phyloP scores from a whole-genome alignment of 1,284 basidiomycete genomes.

The Pseudozyma thailandica region DNA sequence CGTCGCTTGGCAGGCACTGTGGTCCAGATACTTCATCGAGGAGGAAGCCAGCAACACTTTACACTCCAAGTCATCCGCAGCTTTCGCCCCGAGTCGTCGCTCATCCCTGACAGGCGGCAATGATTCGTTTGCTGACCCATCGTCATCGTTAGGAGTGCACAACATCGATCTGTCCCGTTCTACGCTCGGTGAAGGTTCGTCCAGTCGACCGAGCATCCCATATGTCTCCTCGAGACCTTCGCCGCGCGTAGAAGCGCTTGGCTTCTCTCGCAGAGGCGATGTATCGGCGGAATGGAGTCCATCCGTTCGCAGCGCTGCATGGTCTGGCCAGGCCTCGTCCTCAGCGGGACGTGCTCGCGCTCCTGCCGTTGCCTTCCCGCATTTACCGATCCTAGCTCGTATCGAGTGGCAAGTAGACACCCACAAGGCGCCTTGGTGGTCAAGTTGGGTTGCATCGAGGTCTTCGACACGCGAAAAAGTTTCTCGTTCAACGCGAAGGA shows the following conservation, averaged over 20 bases:
- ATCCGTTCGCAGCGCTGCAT: slow-evolving; percentile 26
- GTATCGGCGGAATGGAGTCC: slow-evolving; percentile 29
- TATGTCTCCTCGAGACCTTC: slow-evolving; percentile 27
- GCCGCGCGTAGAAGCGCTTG: slow-evolving; percentile 20
- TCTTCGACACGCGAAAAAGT: not conserved
- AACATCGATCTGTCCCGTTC: slow-evolving; percentile 25
- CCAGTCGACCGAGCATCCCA: slow-evolving; percentile 21
- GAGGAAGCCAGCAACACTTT: slow-evolving; percentile 21
- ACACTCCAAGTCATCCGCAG: slow-evolving; percentile 5
- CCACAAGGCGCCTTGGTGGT: slow-evolving; percentile 61
- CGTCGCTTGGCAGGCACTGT: slow-evolving; percentile 60
- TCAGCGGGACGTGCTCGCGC: slow-evolving; percentile 5
- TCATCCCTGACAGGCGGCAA: slow-evolving; percentile 4
- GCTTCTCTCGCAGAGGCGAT: slow-evolving; percentile 20
- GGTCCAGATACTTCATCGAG: slow-evolving; percentile 60
- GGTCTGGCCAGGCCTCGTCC: slow-evolving; percentile 19
- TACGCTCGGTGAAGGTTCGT: slow-evolving; percentile 16
- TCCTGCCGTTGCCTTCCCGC: slow-evolving; percentile 14
- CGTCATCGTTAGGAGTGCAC: slow-evolving; percentile 5
- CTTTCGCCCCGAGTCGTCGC: slow-evolving; percentile 23
- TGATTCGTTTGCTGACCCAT: slow-evolving; percentile 15
- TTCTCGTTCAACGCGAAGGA: slow-evolving; percentile 12
- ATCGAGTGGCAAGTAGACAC: slow-evolving; percentile 65
- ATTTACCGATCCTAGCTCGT: slow-evolving; percentile 60
- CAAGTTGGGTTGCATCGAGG: slow-evolving; percentile 29